These are phyloP conservation scores for Phytophthora hibernalis DNA, from an alignment of 352 stramenopile species.

Conservation along the genomic window DNA sequence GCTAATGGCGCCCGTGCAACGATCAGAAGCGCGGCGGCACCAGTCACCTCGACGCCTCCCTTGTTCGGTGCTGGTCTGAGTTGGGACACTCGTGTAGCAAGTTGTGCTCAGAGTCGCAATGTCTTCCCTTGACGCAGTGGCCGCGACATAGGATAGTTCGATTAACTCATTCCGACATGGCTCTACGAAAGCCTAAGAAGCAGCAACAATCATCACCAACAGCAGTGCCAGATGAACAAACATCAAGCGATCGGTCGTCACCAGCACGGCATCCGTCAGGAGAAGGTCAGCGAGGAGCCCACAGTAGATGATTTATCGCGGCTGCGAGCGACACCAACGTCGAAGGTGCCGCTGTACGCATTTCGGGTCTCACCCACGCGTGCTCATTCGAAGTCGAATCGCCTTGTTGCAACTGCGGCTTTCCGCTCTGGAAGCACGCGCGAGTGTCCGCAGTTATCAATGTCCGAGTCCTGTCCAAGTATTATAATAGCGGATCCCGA, in stretches of 20 bases:
- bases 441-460: neutral
- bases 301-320: slow-evolving; percentile 16
- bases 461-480: neutral
- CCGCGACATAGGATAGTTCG: neutral
- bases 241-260: neutral
- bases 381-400: neutral
- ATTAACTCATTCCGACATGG: neutral
- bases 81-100: slow-evolving; percentile 1
- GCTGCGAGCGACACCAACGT: slow-evolving; percentile 2
- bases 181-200: neutral
- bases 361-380: neutral
- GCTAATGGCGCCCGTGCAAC: slow-evolving; percentile 2
- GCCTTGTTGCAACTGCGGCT: slow-evolving; percentile 19
- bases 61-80: neutral
- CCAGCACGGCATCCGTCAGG: neutral
- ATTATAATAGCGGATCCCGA: slow-evolving; percentile 6
- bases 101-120: neutral
- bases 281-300: neutral
- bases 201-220: too few species aligned
- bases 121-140: neutral
- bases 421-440: slow-evolving; percentile 6
- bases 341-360: neutral
- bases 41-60: neutral
- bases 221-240: neutral
- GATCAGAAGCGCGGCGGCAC: neutral